Base-by-base conservation (phyloP, 202 grass and related monocot genomes). In the Schoenoplectus triqueter region DNA sequence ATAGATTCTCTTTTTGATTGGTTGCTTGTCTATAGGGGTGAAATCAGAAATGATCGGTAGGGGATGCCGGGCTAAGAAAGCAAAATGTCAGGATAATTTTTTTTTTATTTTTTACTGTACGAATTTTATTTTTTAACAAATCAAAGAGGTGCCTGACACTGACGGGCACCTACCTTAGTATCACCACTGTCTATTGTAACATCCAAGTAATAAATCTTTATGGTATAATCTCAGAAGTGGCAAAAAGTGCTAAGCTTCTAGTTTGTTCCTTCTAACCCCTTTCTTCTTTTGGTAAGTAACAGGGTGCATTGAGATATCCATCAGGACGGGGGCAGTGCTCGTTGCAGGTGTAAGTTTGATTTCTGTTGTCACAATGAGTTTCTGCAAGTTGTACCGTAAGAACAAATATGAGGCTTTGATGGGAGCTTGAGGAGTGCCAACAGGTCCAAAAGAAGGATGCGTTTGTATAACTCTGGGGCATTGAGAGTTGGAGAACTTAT, bases 251-350 rank as follows among this genome's bases (percentile, higher is more conserved):
- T 15, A 3, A 80, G 59, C 22, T 63, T 41, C 54, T 45, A 45
- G 41, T 64, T 79, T 19, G 42, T 64, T 45, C 17, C 22, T 47
- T 59, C 20, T 59, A 80, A 84, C 42, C 31, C 18, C 81, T 83
- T 40, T 17, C 42, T 41, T 13, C 18, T 44, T 80, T 61, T 7
- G 59, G 48, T 21, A 82, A 62, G 21, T 22, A 67, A 66, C 21
- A 82, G 60, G 79, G 44, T 66, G 79, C 41, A 18, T 81, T 20
- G 78, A 65, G 78, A 48, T 64, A 60, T 64, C 60, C 47, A 15
- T 81, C 15, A 81, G 66, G 42, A 81, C 55, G 2, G 52, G 59
- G 2, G 59, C 78, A 66, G 19, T 78, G 54, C 56, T 80, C 15
- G 6, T 64, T 62, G 78, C 14, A 41, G 40, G 51, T 50, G 6